A percentile compares a stretch with the other conserved stretches of the same genome.
Evolutionary conservation across 805 yeast species (phyloP).

Genomic region (Blastobotrys chiropterorum): DNA sequence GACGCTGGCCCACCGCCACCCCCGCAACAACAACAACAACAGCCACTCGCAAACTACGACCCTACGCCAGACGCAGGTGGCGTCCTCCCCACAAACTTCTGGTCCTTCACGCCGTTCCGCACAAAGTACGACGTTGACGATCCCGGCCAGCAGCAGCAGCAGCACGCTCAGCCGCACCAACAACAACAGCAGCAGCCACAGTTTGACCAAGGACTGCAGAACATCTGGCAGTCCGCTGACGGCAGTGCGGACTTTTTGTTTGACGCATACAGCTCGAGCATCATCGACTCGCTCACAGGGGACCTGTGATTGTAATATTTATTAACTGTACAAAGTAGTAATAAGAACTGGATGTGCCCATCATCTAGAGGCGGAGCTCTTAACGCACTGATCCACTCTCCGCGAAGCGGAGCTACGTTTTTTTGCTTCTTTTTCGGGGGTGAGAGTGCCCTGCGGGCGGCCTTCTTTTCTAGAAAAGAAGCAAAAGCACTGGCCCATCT

Average conservation of each 20-base stretch:
- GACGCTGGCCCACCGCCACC: neutral
- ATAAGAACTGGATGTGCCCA: neutral
- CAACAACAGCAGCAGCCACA: too few species aligned
- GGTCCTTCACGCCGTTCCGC: conserved; percentile 8
- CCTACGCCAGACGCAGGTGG: neutral
- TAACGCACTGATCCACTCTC: too few species aligned
- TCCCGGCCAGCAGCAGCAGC: neutral
- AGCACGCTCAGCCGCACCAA: neutral
- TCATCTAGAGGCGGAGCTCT: too few species aligned
- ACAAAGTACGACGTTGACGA: neutral
- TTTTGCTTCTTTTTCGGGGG: too few species aligned
- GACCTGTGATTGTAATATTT: neutral
- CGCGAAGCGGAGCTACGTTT: too few species aligned
- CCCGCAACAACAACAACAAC: neutral
- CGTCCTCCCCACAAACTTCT: neutral
- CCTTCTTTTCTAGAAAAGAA: too few species aligned
- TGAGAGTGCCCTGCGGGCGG: too few species aligned
- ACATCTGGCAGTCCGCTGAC: neutral
- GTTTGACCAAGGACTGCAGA: neutral
- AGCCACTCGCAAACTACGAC: neutral
- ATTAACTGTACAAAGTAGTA: neutral
- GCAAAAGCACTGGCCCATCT: too few species aligned
- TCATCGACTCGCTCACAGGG: conserved; percentile 1
- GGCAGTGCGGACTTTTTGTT: neutral
- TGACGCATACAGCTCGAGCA: conserved; percentile 3